Base-by-base conservation (phyloP, 345 rosid genomes). In the Eucalyptus marginata region DNA sequence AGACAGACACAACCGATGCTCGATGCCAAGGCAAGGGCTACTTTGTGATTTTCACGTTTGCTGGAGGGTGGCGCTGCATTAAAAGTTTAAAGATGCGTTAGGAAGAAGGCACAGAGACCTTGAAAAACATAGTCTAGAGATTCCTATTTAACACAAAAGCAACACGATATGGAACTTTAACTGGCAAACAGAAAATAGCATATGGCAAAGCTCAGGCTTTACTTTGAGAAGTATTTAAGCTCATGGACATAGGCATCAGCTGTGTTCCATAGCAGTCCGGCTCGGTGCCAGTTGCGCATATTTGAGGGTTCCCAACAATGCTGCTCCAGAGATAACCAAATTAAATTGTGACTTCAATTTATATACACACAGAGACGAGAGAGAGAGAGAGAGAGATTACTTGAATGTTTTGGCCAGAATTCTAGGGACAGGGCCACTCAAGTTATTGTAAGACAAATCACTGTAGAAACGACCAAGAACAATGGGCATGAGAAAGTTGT, bases 191-290 rank as follows among this genome's bases (percentile, higher is more conserved):
- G 83, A 76, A 68, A 76, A 40, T 20, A 76, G 47, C 83, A 11
- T 76, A 12, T 20, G 29, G 29, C 27, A 40, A 36, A 40, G 47
- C 44, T 20, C 20, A 31, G 33, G 33, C 51, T 94, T 88, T 92
- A 98, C 99, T 86, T 90, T 95, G 93, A 83, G 99, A 92, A 92
- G 85, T 90, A 88, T 95, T 98, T 93, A 98, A 93, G 93, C 94
- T 95, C 99, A 97, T 98, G 90, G 99, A 98, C 98, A 98, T 96
- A 49, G 99, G 99, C 92, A 97, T 98, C 79, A 96, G 90, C 86
- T 93, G 92, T 79, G 95, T 92, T 88, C 99, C 98, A 83, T 91
- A 91, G 93, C 99, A 98, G 76, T 96, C 98, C 71, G 97, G 98
- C 91, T 98, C 98, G 46, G 95, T 92, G 81, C 99, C 99, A 9